These are phyloP conservation scores for Draba incana DNA, from an alignment of 345 rosid genomes.

Conservation along the genomic window DNA sequence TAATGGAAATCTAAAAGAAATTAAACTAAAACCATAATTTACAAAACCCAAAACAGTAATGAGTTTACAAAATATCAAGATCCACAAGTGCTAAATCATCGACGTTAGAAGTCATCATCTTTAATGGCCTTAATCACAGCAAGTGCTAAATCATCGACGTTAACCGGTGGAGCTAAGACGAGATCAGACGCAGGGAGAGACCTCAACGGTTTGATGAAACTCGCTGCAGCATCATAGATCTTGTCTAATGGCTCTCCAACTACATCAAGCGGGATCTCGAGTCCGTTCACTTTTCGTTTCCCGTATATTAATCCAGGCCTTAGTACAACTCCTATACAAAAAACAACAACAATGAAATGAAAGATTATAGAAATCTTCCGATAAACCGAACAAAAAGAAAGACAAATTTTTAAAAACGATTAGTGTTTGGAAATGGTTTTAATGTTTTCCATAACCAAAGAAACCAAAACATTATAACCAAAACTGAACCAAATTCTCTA, in stretches of 20 bases:
- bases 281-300: constrained; percentile 65
- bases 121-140: constrained; percentile 66
- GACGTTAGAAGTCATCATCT: constrained; percentile 49
- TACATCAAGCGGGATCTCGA: constrained; percentile 82
- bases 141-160: constrained; percentile 76
- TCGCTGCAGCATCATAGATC: constrained; percentile 55
- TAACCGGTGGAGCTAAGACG: constrained; percentile 79
- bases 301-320: constrained; percentile 92
- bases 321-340: constrained; percentile 69
- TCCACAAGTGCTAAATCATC: too few relatives aligned
- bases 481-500: background rate
- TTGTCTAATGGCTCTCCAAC: constrained; percentile 76
- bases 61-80: too few relatives aligned
- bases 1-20: too few relatives aligned
- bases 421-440: too few relatives aligned
- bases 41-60: too few relatives aligned
- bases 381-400: too few relatives aligned
- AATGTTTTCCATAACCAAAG: too few relatives aligned
- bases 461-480: background rate
- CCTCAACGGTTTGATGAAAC: constrained; percentile 65
- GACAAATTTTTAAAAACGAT: too few relatives aligned
- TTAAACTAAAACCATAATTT: too few relatives aligned
- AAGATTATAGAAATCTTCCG: too few relatives aligned
- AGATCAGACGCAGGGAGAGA: constrained; percentile 84
- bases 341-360: background rate